Percentiles rank a stretch among this genome's conserved stretches.
Conservation (phyloP, 495 filamentous ascomycete species). For the Tuber calosporum region DNA sequence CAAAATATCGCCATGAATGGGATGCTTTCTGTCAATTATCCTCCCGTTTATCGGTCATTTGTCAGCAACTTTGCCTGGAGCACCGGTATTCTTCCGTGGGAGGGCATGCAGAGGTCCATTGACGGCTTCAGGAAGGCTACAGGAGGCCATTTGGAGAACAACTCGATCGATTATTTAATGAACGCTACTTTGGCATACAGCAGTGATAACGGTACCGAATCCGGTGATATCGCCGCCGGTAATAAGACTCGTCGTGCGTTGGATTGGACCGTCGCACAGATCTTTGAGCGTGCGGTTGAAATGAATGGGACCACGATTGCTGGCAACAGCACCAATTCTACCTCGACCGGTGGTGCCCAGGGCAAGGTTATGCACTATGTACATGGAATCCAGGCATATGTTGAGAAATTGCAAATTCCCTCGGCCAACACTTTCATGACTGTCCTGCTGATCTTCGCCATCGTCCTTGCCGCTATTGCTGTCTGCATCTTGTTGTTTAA, state of each 20-base stretch:
- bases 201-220: constrained; percentile 42
- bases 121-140: constrained; percentile 73
- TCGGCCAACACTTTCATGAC: constrained; percentile 95
- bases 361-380: constrained; percentile 50
- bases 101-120: constrained; percentile 68
- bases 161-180: constrained; percentile 66
- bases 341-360: constrained; percentile 18
- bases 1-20: constrained; percentile 91
- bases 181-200: constrained; percentile 65
- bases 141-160: constrained; percentile 75
- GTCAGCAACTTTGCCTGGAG: constrained; percentile 90
- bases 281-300: constrained; percentile 27
- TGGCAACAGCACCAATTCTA: constrained; percentile 42
- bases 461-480: constrained; percentile 73
- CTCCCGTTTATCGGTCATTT: constrained; percentile 77
- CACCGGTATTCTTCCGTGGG: constrained; percentile 77
- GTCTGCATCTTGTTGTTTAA: constrained; percentile 87
- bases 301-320: constrained; percentile 24
- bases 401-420: constrained; percentile 72
- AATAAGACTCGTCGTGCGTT: constrained; percentile 22
- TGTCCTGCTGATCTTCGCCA: constrained; percentile 77
- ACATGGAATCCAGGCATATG: constrained; percentile 65
- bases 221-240: constrained; percentile 30
- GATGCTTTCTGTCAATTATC: constrained; percentile 86
- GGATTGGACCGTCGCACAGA: constrained; percentile 27